A percentile compares a stretch with the other conserved stretches of the same genome.
Conservation (phyloP, 306 rosid genomes). For the Glycine soja region DNA sequence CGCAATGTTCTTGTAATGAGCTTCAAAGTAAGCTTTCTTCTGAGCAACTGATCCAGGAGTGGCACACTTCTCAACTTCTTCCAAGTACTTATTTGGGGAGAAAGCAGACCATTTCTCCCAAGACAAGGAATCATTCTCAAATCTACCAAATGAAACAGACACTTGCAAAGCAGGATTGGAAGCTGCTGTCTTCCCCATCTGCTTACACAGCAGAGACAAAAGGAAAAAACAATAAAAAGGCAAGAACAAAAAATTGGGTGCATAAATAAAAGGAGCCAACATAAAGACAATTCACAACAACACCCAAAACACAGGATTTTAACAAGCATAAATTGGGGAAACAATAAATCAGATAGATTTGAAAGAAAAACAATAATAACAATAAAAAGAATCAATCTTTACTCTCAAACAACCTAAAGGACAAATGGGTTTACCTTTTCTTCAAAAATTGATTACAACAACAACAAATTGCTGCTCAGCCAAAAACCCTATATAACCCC, state of each 20-base stretch:
- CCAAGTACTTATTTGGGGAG: constrained; percentile 84
- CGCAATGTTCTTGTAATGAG: constrained; percentile 82
- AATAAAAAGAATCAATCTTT: constrained; percentile 26
- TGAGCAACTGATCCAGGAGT: constrained; percentile 90
- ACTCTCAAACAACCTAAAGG: constrained; percentile 39
- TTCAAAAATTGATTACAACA: constrained; percentile 50
- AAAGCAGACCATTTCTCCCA: constrained; percentile 95
- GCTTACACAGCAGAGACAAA: constrained; percentile 37
- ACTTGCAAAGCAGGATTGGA: constrained; percentile 63
- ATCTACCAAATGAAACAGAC: constrained; percentile 83
- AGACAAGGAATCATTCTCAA: constrained; percentile 77
- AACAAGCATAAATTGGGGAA: constrained; percentile 14
- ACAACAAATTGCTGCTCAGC: constrained; percentile 43
- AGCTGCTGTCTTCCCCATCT: constrained; percentile 70
- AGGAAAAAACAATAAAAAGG: background rate
- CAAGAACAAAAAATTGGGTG: constrained; percentile 23
- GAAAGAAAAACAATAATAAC: background rate
- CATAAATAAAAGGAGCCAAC: constrained; percentile 39
- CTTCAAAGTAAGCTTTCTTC: constrained; percentile 88
- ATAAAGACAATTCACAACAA: constrained; percentile 46
- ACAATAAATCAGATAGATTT: constrained; percentile 25
- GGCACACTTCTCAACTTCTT: constrained; percentile 90
- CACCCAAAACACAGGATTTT: constrained; percentile 27
- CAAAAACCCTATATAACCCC: constrained; percentile 20
- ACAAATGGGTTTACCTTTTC: constrained; percentile 60